Conservation (phyloP, 177 flowering plant genomes). For the Vitis hybrid region DNA sequence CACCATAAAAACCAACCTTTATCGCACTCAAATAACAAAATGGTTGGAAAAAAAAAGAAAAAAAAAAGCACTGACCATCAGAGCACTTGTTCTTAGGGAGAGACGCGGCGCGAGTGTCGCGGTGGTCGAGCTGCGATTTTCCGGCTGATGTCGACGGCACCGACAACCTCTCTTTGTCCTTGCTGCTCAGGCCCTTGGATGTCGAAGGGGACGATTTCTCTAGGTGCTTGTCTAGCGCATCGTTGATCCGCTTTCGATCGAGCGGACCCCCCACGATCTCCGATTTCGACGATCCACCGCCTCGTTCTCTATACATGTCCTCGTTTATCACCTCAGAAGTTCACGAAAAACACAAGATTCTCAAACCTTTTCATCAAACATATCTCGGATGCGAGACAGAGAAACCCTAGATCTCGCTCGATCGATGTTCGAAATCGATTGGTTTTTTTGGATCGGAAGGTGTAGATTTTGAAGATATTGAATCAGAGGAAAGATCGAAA, state of each 20-base stretch:
- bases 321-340: background rate
- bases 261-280: slow-evolving; percentile 35
- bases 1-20: background rate
- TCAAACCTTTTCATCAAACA: background rate
- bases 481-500: background rate
- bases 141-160: slow-evolving; percentile 48
- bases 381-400: background rate
- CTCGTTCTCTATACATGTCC: slow-evolving; percentile 48
- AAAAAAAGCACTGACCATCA: slow-evolving; percentile 36
- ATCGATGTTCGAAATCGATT: background rate
- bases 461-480: background rate
- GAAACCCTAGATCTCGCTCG: background rate
- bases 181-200: slow-evolving; percentile 29
- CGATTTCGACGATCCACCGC: slow-evolving; percentile 45
- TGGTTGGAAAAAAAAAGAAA: background rate
- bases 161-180: slow-evolving; percentile 40
- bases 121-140: slow-evolving; percentile 37
- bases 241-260: slow-evolving; percentile 64
- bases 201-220: slow-evolving; percentile 59
- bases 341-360: too few species aligned
- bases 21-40: background rate
- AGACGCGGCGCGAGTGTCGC: slow-evolving; percentile 32
- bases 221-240: slow-evolving; percentile 62
- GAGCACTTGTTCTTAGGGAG: slow-evolving; percentile 46
- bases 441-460: background rate